phyloP scores from a whole-genome alignment of 2,329 filamentous ascomycete genomes.

The Zasmidium angulare region DNA sequence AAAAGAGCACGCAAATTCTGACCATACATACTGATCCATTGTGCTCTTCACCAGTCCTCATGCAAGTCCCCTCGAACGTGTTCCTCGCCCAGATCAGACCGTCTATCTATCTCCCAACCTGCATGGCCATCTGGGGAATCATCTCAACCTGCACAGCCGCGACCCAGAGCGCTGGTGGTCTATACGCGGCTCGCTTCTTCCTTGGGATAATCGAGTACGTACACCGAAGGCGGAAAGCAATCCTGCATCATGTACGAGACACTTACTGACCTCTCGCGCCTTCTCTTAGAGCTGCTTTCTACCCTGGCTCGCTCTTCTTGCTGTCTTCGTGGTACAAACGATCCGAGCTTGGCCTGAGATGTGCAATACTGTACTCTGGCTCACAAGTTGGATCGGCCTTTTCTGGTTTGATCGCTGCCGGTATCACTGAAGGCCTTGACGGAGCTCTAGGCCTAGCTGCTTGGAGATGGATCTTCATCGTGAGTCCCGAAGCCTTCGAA shows the following conservation, averaged over 20 bases:
- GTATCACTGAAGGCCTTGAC: slow-evolving; percentile 62
- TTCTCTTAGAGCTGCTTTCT: slow-evolving; percentile 15
- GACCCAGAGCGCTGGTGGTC: slow-evolving; percentile 9
- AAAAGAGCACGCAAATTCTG: no score
- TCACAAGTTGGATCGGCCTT: slow-evolving; percentile 60
- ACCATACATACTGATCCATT: no score
- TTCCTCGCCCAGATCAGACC: slow-evolving; percentile 30
- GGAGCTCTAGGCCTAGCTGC: slow-evolving; percentile 55
- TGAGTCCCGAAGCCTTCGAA: no score
- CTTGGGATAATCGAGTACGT: slow-evolving; percentile 17
- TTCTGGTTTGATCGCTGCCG: slow-evolving; percentile 55
- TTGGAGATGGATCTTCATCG: slow-evolving; percentile 58
- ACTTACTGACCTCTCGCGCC: no score
- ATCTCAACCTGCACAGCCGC: slow-evolving; percentile 29
- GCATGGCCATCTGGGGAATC: slow-evolving; percentile 31
- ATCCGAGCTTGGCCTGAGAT: slow-evolving; percentile 39
- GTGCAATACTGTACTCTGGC: slow-evolving; percentile 38
- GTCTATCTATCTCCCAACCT: slow-evolving; percentile 23
- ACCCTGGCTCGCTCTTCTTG: slow-evolving; percentile 44
- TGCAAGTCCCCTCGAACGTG: slow-evolving; percentile 31
- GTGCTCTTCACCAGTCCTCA: slow-evolving; percentile 11
- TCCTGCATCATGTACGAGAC: no score
- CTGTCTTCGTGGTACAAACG: slow-evolving; percentile 46
- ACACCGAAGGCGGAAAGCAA: no score
- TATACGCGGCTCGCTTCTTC: slow-evolving; percentile 23